Conservation (phyloP, 2,329 filamentous ascomycete species). For the Periconia sp. region DNA sequence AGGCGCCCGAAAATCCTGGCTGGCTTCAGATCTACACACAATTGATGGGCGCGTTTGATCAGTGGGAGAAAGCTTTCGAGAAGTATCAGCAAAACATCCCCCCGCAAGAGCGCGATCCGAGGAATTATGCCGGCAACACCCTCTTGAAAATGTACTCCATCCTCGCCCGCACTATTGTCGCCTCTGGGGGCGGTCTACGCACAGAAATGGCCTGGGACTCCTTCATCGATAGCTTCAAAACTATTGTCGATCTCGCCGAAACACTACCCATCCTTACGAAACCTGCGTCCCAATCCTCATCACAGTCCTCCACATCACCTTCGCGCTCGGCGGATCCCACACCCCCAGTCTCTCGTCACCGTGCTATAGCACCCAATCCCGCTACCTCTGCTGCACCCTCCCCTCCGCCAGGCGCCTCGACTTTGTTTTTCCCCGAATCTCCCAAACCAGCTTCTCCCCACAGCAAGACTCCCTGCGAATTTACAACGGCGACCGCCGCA, state of each 20-base stretch:
- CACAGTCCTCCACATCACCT: slow-evolving; percentile 13
- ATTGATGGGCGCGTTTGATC: slow-evolving; percentile 21
- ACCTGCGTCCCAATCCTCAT: slow-evolving; percentile 13
- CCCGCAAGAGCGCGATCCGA: slow-evolving; percentile 24
- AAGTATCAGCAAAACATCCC: slow-evolving; percentile 24
- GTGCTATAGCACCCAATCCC: slow-evolving; percentile 25
- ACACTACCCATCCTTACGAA: slow-evolving; percentile 25
- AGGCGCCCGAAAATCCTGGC: slow-evolving; percentile 22
- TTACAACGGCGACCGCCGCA: not conserved
- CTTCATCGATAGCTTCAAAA: slow-evolving; percentile 27
- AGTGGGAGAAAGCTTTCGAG: slow-evolving; percentile 28
- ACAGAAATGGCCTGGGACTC: slow-evolving; percentile 32
- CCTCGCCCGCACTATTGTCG: slow-evolving; percentile 26
- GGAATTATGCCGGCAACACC: slow-evolving; percentile 31
- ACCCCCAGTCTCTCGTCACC: slow-evolving; percentile 13
- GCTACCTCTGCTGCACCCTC: slow-evolving; percentile 15
- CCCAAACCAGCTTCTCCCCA: slow-evolving; percentile 10
- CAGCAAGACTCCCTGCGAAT: not conserved
- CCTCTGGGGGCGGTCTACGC: slow-evolving; percentile 18
- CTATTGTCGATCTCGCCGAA: slow-evolving; percentile 33
- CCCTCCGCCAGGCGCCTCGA: slow-evolving; percentile 14
- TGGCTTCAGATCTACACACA: slow-evolving; percentile 26
- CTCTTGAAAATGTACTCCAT: slow-evolving; percentile 30
- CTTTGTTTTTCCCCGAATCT: slow-evolving; percentile 12
- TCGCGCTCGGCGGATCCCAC: slow-evolving; percentile 12